A percentile compares a stretch with the other conserved stretches of the same genome.
Evolutionary conservation across 1,139 yeast species (phyloP).

Genomic region (Nakaseomyces kungkrabaensis): DNA sequence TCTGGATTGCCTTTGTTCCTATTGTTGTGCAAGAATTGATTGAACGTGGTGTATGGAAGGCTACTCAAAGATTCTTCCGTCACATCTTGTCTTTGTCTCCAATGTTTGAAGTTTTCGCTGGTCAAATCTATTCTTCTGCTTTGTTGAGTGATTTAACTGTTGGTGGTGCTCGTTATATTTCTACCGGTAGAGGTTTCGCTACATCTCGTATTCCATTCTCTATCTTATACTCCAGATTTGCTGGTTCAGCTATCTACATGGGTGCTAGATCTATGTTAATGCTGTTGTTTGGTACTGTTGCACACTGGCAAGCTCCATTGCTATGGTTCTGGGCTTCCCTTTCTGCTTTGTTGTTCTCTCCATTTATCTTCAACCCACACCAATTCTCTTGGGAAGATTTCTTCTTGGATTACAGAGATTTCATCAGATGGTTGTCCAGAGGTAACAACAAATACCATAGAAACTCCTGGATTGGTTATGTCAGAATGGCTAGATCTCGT

Average conservation of each 20-base stretch:
- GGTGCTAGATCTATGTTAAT: conserved; percentile 89
- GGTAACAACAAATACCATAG: conserved; percentile 99
- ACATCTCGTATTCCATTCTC: conserved; percentile 97
- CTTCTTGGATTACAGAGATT: conserved; percentile 97
- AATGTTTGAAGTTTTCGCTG: conserved; percentile 94
- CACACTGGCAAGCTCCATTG: conserved; percentile 96
- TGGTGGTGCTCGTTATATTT: conserved; percentile 99
- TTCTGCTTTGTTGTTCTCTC: conserved; percentile 83
- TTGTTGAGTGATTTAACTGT: conserved; percentile 84
- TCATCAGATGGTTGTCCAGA: conserved; percentile 95
- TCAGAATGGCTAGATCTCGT: conserved; percentile 91
- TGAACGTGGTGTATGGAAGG: conserved; percentile 97
- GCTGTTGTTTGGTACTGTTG: conserved; percentile 81
- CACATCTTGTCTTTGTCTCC: conserved; percentile 89
- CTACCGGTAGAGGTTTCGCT: conserved; percentile 99
- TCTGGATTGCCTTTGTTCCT: conserved; percentile 94
- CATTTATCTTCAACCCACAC: conserved; percentile 95
- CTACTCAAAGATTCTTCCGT: conserved; percentile 80
- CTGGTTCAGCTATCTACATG: conserved; percentile 92
- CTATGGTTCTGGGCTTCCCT: conserved; percentile 98
- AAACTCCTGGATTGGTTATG: conserved; percentile 98
- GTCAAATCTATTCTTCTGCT: conserved; percentile 93
- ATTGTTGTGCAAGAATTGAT: conserved; percentile 92
- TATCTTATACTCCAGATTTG: conserved; percentile 90
- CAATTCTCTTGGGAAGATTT: conserved; percentile 99